These are phyloP conservation scores for Penicillium sp. DNA, from an alignment of 2,329 filamentous ascomycete species.

Conservation along the genomic window DNA sequence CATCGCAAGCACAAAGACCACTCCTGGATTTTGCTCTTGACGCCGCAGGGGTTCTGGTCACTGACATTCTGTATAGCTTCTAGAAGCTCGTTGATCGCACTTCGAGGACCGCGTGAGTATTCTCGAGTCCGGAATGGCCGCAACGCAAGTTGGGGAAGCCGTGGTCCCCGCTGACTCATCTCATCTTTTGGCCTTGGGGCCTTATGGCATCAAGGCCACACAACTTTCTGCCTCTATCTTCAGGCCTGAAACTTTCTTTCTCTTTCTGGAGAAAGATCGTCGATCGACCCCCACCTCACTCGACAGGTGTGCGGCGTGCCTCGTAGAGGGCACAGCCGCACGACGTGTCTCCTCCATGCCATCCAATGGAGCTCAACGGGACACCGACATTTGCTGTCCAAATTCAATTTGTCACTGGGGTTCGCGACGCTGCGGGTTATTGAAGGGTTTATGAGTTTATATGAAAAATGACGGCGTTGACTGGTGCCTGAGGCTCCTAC, in stretches of 20 bases:
- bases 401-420: neutral
- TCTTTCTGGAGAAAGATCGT: neutral
- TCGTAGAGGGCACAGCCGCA: neutral
- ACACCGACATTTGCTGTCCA: constrained; percentile 12
- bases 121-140: constrained; percentile 45
- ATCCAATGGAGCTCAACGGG: constrained; percentile 10
- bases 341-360: constrained; percentile 5
- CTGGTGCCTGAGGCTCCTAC: constrained; percentile 5
- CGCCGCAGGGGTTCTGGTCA: constrained; percentile 16
- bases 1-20: neutral
- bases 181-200: constrained; percentile 12
- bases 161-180: constrained; percentile 31
- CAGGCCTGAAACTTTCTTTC: neutral
- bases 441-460: neutral
- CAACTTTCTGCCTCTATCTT: neutral
- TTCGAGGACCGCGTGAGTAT: constrained; percentile 47
- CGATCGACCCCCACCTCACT: constrained; percentile 12
- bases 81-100: constrained; percentile 31
- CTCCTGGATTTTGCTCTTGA: constrained; percentile 7
- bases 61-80: constrained; percentile 30
- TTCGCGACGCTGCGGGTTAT: neutral
- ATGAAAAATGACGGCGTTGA: constrained; percentile 7
- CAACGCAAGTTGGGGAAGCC: constrained; percentile 41
- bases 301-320: constrained; percentile 1
- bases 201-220: neutral